A percentile compares a stretch with the other conserved stretches of the same genome.
Conservation (phyloP, 2,329 filamentous ascomycete species). For the Monilinia laxa region DNA sequence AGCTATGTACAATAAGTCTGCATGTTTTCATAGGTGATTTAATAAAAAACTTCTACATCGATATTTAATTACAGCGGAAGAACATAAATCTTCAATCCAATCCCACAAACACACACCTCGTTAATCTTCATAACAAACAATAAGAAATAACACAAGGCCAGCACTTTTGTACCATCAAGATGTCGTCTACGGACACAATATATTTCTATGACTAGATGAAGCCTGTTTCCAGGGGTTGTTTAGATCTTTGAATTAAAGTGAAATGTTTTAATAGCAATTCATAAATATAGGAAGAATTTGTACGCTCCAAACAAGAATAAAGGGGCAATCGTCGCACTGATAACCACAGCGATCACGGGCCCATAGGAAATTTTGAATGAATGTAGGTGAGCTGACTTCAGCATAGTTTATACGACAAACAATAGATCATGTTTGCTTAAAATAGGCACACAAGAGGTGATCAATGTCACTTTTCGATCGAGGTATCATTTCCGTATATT, state of each 20-base stretch:
- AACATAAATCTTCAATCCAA: not conserved
- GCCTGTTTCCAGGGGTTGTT: not conserved
- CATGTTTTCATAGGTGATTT: too few species aligned
- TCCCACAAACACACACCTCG: not conserved
- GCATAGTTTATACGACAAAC: not conserved
- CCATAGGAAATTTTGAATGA: not conserved
- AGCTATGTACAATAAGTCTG: too few species aligned
- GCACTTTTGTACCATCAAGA: not conserved
- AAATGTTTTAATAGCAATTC: not conserved
- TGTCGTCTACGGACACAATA: not conserved
- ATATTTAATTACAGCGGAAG: not conserved
- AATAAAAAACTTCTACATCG: too few species aligned
- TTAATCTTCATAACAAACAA: not conserved
- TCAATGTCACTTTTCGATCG: not conserved
- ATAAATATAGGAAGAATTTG: not conserved
- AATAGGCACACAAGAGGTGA: not conserved
- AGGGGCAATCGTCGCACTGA: too few species aligned
- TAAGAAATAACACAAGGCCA: not conserved
- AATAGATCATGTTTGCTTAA: not conserved
- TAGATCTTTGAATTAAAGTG: not conserved
- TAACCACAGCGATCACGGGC: not conserved
- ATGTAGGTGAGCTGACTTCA: constrained; percentile 9
- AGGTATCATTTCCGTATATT: constrained; percentile 10
- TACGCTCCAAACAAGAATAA: too few species aligned
- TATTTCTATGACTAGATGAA: not conserved